These are phyloP conservation scores for Leptomonas seymouri DNA, from an alignment of 208 protist genomes.

Conservation along the genomic window DNA sequence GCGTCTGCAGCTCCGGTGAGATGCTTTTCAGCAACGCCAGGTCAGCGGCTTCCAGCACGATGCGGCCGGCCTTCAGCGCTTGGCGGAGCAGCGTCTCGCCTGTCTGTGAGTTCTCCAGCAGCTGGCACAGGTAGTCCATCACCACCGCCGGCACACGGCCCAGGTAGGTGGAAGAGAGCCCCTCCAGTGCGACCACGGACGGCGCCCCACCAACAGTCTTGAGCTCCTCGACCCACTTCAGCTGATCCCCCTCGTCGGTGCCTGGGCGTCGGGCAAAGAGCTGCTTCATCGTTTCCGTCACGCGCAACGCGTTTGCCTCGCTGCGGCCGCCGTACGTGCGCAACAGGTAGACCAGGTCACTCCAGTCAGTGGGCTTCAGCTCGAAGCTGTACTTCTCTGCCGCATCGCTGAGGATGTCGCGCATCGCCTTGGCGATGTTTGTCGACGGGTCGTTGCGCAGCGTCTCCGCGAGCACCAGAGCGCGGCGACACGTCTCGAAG, in stretches of 20 bases:
- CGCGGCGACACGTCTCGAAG: conserved; percentile 78
- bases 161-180: conserved; percentile 61
- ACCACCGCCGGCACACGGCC: conserved; percentile 53
- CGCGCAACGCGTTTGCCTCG: conserved; percentile 57
- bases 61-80: conserved; percentile 71
- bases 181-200: conserved; percentile 61
- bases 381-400: conserved; percentile 44
- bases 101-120: conserved; percentile 67
- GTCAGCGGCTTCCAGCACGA: conserved; percentile 63
- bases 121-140: conserved; percentile 73
- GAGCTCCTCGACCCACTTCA: conserved; percentile 65
- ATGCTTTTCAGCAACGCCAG: conserved; percentile 60
- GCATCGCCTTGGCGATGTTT: conserved; percentile 51
- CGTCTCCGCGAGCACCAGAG: conserved; percentile 74
- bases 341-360: conserved; percentile 82
- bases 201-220: conserved; percentile 60
- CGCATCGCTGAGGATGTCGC: conserved; percentile 36
- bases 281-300: conserved; percentile 59
- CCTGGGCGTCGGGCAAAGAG: conserved; percentile 57
- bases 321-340: conserved; percentile 59
- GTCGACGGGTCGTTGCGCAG: conserved; percentile 43
- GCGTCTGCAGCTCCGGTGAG: conserved; percentile 66
- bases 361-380: conserved; percentile 75
- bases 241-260: conserved; percentile 59
- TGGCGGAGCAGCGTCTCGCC: conserved; percentile 65